Evolutionary conservation across 2,329 filamentous ascomycete genomes (phyloP), one percentile per base, ranked within the genome.

Genomic region (Anthostomella pinea): DNA sequence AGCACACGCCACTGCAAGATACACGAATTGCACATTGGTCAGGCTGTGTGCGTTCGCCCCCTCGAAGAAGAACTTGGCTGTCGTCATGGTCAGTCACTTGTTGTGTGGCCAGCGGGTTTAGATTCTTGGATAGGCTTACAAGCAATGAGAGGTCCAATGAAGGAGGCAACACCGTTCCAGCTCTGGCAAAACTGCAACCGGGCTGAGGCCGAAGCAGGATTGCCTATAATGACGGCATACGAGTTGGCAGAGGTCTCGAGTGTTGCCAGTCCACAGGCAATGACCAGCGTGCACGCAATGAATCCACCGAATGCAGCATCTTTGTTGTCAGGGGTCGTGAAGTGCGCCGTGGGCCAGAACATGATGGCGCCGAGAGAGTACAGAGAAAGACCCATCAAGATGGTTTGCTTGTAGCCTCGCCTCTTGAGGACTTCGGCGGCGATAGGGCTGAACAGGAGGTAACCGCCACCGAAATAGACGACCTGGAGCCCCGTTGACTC

Each of bases 291-390:
- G 48, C 66, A 73, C 18, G 75, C 78, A 51, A 81, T 86, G 65
- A 87, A 87, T 10, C 83, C 84, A 14, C 73, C 77, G 52, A 87
- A 88, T 10, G 77, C 82, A 35, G 72, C 68, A 28, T 73, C 69
- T 43, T 73, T 72, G 52, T 78, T 70, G 34, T 69, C 72, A 0
- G 57, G 48, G 20, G 60, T 58, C 20, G 35, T 17, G 30, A 39
- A 39, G 4, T 39, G 40, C 5, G 36, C 40, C 2, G 36, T 39
- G 3, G 35, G 36, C 39, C 39, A 42, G 31, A 42, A 38, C 35
- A 39, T 39, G 27, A 42, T 38, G 4, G 71, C 70, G 3, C 67
- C 67, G 26, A 70, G 57, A 1, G 66, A 67, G 54, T 76, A 76
- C 35, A 77, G 67, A 16, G 53, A 51, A 3, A 77, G 59, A 19